A percentile compares a stretch with the other conserved stretches of the same genome.
These are phyloP conservation scores for Phaeosphaeriaceae sp. DNA, from an alignment of 2,329 filamentous ascomycete species.

Conservation along the genomic window DNA sequence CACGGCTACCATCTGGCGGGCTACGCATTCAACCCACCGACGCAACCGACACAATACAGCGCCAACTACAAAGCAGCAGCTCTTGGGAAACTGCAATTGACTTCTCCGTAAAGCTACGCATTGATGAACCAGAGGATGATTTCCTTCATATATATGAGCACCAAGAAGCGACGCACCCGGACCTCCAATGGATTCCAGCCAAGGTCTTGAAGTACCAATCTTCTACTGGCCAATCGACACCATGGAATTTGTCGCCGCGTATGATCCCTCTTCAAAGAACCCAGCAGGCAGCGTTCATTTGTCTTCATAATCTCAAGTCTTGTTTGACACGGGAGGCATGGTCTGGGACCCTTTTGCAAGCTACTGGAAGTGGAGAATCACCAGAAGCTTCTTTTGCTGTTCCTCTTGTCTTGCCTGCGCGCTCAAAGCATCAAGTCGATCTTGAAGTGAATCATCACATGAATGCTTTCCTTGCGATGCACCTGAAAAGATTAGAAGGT, in stretches of 20 bases:
- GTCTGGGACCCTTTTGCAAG: too few relatives aligned
- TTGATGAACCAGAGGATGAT: conserved; percentile 45
- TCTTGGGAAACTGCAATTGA: conserved; percentile 35
- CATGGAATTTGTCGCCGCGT: conserved; percentile 50
- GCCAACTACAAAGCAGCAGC: neutral
- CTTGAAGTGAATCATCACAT: conserved; percentile 1
- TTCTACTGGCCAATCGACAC: conserved; percentile 49
- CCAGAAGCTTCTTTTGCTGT: too few relatives aligned
- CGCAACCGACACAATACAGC: neutral
- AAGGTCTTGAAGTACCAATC: conserved; percentile 32
- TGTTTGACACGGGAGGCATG: too few relatives aligned
- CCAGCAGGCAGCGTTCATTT: neutral
- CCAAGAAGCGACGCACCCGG: too few relatives aligned
- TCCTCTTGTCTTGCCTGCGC: neutral
- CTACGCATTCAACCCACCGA: conserved; percentile 23
- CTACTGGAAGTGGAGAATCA: too few relatives aligned
- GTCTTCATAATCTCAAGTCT: neutral
- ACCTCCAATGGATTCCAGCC: neutral
- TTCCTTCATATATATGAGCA: conserved; percentile 49
- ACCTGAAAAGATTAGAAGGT: neutral
- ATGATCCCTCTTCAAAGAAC: conserved; percentile 42
- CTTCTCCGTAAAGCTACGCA: conserved; percentile 13
- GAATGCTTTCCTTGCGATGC: neutral
- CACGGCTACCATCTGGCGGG: conserved; percentile 34
- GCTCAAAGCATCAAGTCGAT: conserved; percentile 6